Evolutionary conservation across 352 stramenopile species (phyloP).

Genomic region (Pythium coloratum): DNA sequence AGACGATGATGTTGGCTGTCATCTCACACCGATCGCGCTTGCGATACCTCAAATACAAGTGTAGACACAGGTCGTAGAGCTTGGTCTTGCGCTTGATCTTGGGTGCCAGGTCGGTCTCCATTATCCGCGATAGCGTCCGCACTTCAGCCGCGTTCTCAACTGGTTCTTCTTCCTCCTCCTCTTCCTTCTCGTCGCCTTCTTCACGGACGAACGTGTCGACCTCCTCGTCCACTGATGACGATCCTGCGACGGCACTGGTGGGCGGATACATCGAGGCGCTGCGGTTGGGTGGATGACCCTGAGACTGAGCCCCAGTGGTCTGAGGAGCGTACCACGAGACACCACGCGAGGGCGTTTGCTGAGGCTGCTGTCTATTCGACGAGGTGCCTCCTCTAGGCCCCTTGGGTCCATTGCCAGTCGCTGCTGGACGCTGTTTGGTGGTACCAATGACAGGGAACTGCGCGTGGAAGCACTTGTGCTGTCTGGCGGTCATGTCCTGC

Average conservation of each 20-base stretch:
- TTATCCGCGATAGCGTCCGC: slow-evolving; percentile 33
- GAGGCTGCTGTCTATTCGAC: background rate
- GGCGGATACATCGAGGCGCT: slow-evolving; percentile 16
- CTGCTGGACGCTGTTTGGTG: background rate
- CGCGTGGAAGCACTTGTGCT: slow-evolving; percentile 26
- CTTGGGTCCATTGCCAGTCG: background rate
- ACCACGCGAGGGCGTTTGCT: slow-evolving; percentile 8
- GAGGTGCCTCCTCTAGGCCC: background rate
- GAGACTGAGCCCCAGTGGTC: background rate
- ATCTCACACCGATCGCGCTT: slow-evolving; percentile 34
- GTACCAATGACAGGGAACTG: slow-evolving; percentile 16
- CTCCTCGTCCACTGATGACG: background rate
- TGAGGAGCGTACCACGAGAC: slow-evolving; percentile 21
- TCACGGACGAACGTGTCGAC: slow-evolving; percentile 22
- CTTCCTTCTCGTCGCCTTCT: slow-evolving; percentile 14
- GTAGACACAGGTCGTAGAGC: slow-evolving; percentile 38
- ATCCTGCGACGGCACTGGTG: background rate
- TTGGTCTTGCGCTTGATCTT: slow-evolving; percentile 40
- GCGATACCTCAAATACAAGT: slow-evolving; percentile 33
- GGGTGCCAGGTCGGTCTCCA: slow-evolving; percentile 32
- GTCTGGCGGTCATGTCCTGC: slow-evolving; percentile 25
- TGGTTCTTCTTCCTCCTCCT: background rate
- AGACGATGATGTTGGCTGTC: slow-evolving; percentile 31
- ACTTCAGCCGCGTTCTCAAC: background rate
- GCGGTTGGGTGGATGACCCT: background rate